These are phyloP conservation scores for Trichoderma sp. DNA, from an alignment of 2,329 filamentous ascomycete genomes.

Conservation along the genomic window DNA sequence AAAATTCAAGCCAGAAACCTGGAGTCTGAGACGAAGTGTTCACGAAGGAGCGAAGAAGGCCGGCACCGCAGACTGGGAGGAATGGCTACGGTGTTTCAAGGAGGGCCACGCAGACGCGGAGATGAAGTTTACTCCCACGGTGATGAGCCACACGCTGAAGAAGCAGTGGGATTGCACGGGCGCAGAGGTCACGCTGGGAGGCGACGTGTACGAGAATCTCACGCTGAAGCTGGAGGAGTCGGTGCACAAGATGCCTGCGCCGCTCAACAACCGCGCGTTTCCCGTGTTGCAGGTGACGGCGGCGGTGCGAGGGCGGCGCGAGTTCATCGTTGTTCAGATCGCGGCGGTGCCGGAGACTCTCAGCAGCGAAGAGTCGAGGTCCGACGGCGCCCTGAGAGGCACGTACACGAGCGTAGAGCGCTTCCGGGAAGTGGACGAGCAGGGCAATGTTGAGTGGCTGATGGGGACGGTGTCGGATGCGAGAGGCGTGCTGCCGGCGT, in stretches of 20 bases:
- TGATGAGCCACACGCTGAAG: slow-evolving; percentile 35
- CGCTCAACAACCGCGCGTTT: slow-evolving; percentile 64
- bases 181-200: slow-evolving; percentile 39
- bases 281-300: slow-evolving; percentile 62
- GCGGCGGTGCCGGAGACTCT: slow-evolving; percentile 33
- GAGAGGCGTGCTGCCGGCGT: slow-evolving; percentile 61
- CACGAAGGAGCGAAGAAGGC: slow-evolving; percentile 51
- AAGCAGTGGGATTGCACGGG: slow-evolving; percentile 47
- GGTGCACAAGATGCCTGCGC: slow-evolving; percentile 58
- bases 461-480: slow-evolving; percentile 77
- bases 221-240: slow-evolving; percentile 59
- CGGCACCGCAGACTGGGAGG: slow-evolving; percentile 60
- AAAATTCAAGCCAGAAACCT: slow-evolving; percentile 47
- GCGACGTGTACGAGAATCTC: slow-evolving; percentile 45
- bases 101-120: slow-evolving; percentile 43
- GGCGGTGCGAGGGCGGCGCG: slow-evolving; percentile 37
- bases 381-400: slow-evolving; percentile 50
- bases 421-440: slow-evolving; percentile 42
- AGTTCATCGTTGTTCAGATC: slow-evolving; percentile 59
- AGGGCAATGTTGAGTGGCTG: slow-evolving; percentile 62
- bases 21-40: slow-evolving; percentile 61
- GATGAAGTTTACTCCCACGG: slow-evolving; percentile 39
- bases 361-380: slow-evolving; percentile 25
- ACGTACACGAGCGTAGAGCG: slow-evolving; percentile 66
- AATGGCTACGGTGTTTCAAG: slow-evolving; percentile 61